Evolutionary conservation across 2,329 filamentous ascomycete species (phyloP).

Genomic region (Aspergillus sclerotialis): DNA sequence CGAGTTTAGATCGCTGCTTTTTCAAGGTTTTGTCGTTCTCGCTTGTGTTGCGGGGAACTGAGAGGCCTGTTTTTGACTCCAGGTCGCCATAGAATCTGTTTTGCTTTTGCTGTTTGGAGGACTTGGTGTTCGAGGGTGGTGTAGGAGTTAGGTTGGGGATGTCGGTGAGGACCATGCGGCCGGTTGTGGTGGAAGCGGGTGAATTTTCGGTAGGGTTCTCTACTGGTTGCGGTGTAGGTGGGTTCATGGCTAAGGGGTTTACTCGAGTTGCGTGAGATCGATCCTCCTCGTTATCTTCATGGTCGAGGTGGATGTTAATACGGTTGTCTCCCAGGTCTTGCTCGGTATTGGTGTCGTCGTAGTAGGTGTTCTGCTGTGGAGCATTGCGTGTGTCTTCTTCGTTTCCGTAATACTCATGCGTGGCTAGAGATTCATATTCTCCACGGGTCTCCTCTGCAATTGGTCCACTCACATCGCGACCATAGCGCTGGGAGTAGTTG

Average conservation of each 20-base stretch:
- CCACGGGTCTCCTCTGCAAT: slow-evolving; percentile 29
- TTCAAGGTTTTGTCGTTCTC: slow-evolving; percentile 11
- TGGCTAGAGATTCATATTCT: slow-evolving; percentile 30
- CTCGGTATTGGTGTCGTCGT: slow-evolving; percentile 17
- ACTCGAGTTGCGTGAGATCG: slow-evolving; percentile 16
- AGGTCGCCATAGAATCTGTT: slow-evolving; percentile 35
- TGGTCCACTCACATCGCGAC: slow-evolving; percentile 19
- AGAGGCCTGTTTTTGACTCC: slow-evolving; percentile 15
- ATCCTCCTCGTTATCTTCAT: slow-evolving; percentile 21
- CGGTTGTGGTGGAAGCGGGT: slow-evolving; percentile 18
- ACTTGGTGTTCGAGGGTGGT: slow-evolving; percentile 15
- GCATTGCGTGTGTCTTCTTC: slow-evolving; percentile 20
- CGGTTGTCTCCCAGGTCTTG: slow-evolving; percentile 30
- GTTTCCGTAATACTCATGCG: slow-evolving; percentile 26
- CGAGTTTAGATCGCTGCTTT: slow-evolving; percentile 24
- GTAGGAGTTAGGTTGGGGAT: slow-evolving; percentile 28
- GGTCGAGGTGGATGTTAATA: slow-evolving; percentile 27
- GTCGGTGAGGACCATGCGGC: slow-evolving; percentile 25
- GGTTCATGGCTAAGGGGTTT: slow-evolving; percentile 42
- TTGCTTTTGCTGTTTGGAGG: slow-evolving; percentile 25
- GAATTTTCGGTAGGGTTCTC: slow-evolving; percentile 12
- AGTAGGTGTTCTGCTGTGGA: slow-evolving; percentile 12
- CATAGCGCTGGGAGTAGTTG: slow-evolving; percentile 21
- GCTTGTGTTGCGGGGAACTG: slow-evolving; percentile 16
- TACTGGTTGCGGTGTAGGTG: slow-evolving; percentile 34